A percentile compares a stretch with the other conserved stretches of the same genome.
These are phyloP conservation scores for Mycena pura DNA, from an alignment of 768 basidiomycete genomes.

Conservation along the genomic window DNA sequence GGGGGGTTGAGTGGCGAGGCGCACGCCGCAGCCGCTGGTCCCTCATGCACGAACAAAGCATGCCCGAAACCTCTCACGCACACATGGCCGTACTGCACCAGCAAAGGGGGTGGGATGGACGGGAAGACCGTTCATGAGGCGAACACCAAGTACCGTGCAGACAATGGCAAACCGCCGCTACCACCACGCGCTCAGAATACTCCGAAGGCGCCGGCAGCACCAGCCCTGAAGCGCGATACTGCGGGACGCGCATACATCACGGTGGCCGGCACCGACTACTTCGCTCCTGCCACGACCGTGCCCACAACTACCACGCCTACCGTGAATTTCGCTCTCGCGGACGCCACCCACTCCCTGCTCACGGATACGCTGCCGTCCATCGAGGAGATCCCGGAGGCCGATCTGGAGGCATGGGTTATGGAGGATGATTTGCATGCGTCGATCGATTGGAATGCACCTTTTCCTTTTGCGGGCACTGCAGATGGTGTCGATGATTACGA, in stretches of 20 bases:
- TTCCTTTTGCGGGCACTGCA: neutral
- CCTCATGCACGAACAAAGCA: neutral
- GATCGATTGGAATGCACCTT: neutral
- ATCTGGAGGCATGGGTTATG: neutral
- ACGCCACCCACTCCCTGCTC: neutral
- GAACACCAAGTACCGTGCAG: neutral
- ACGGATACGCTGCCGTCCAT: neutral
- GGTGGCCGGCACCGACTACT: neutral
- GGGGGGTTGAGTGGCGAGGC: neutral
- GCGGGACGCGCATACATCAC: neutral
- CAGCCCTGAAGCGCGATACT: neutral
- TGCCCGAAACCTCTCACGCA: neutral
- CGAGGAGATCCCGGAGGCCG: neutral
- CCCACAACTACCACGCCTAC: neutral
- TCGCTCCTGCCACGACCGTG: neutral
- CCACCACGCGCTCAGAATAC: neutral
- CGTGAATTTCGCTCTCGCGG: neutral
- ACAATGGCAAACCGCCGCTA: neutral
- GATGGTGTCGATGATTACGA: neutral
- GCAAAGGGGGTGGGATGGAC: neutral
- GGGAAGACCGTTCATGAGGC: neutral
- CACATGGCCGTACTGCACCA: conserved; percentile 3
- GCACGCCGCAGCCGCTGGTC: no score
- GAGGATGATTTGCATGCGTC: neutral
- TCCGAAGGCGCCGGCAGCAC: neutral